Conservation (phyloP, 73 alveolate species). For the Paramecium octaurelia region DNA sequence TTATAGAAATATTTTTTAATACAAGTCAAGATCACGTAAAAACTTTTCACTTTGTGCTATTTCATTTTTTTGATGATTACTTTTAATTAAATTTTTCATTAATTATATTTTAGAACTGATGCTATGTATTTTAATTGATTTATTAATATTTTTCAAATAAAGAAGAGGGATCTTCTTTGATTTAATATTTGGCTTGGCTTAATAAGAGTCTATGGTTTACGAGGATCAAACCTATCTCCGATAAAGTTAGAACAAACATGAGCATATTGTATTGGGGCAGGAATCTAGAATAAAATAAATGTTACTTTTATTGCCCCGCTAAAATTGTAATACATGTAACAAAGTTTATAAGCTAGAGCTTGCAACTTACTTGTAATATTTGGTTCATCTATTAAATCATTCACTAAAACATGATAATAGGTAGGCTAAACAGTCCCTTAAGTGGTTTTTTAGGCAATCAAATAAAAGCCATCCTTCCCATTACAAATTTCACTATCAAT, state of each 20-base stretch:
- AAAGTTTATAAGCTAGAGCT: constrained; percentile 78
- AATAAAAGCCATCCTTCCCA: constrained; percentile 88
- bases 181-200: not conserved
- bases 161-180: constrained; percentile 1
- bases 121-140: not conserved
- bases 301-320: constrained; percentile 86
- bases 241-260: constrained; percentile 83
- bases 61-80: not conserved
- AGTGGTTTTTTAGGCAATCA: constrained; percentile 89
- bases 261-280: constrained; percentile 92
- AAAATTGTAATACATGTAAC: constrained; percentile 92
- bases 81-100: not conserved
- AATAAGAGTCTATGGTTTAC: constrained; percentile 35
- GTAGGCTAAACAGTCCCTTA: constrained; percentile 95
- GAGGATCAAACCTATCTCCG: constrained; percentile 69
- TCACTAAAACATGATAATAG: constrained; percentile 82
- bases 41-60: not conserved
- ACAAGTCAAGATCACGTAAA: not conserved
- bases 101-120: not conserved
- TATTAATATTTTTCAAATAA: not conserved
- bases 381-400: constrained; percentile 70
- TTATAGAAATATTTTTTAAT: not conserved
- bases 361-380: constrained; percentile 71
- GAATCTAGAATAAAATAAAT: constrained; percentile 46
- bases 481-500: constrained; percentile 83